Evolutionary conservation across 139 green algal species (phyloP), one percentile per base, ranked within the genome.

Genomic region (Chlamydomonas incerta): DNA sequence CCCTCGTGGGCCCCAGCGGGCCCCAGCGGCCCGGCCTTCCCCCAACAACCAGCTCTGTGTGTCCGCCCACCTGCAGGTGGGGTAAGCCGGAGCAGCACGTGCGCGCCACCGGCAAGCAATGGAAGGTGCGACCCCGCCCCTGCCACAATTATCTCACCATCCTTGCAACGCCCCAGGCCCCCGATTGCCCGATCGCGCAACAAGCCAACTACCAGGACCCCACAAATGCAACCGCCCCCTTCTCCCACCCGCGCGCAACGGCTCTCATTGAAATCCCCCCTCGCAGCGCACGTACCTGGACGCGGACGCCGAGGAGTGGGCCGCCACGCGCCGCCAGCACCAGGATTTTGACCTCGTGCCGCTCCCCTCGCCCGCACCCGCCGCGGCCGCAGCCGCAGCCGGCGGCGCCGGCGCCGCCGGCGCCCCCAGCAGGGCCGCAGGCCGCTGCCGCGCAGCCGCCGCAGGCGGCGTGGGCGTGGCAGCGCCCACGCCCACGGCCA

Each of bases 281-380:
- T 29, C 17, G 18, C 77, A 83, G 77, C 46, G 63, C 77, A 6
- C 77, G 41, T 83, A 83, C 63, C 37, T 83, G 46, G 63, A 83
- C 29, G 47, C 77, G 0, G 77, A 83, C 77, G 31, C 24, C 9
- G 77, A 83, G 77, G 77, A 83, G 41, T 83, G 77, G 77, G 63
- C 66, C 29, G 63, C 77, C 31, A 83, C 77, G 20, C 28, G n/a
- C 77, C 14, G 62, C 6, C 41, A 50, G 41, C 41, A 50, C 41
- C 41, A 50, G 41, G 41, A 50, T 8, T 8, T 50, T 5, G 41
- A 50, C 41, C 41, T 50, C 41, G 41, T 50, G 41, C 41, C 41
- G 8, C 41, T 50, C 41, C 41, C 41, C 41, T 13, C 41, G 8
- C 41, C 41, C 8, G 41, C 41, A 8, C 41, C 41, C 41, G 8